A percentile compares a stretch with the other conserved stretches of the same genome.
Conservation (phyloP, 192 early-diverging fungal species). For the Podila clonocystis region DNA sequence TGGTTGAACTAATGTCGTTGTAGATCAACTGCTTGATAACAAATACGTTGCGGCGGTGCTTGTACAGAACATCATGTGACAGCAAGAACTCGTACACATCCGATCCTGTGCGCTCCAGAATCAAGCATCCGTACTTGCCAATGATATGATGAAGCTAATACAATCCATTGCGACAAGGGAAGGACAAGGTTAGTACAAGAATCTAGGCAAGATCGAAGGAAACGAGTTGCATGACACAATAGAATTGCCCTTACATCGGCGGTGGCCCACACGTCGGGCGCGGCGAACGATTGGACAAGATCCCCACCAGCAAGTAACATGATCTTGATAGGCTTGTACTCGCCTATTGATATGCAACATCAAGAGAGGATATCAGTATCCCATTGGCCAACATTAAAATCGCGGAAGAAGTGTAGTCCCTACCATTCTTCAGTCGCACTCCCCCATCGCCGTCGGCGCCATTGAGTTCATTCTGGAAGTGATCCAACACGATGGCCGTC, state of each 20-base stretch:
- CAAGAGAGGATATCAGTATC: not conserved
- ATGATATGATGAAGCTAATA: conserved; percentile 88
- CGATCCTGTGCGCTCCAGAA: conserved; percentile 94
- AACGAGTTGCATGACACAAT: not conserved
- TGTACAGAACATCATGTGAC: conserved; percentile 88
- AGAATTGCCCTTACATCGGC: conserved; percentile 75
- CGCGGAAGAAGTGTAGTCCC: not conserved
- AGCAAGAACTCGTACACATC: conserved; percentile 95
- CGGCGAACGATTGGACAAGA: conserved; percentile 95
- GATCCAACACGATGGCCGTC: conserved; percentile 92
- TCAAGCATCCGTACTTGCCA: conserved; percentile 90
- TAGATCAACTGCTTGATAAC: conserved; percentile 97
- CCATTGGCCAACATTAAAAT: not conserved
- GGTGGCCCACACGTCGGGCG: conserved; percentile 87
- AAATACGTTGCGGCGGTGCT: conserved; percentile 89
- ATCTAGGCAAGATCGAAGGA: not conserved
- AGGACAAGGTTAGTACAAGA: too few relatives aligned
- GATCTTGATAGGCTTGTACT: conserved; percentile 74
- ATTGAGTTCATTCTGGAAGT: conserved; percentile 94
- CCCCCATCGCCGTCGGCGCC: conserved; percentile 72
- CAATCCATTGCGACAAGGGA: not conserved
- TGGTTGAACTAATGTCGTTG: conserved; percentile 98
- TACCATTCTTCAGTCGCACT: conserved; percentile 68
- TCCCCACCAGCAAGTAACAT: conserved; percentile 97
- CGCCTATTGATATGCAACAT: conserved; percentile 46